Conservation (phyloP, 805 yeast genomes). For the Cyberlindnera subsufficiens region DNA sequence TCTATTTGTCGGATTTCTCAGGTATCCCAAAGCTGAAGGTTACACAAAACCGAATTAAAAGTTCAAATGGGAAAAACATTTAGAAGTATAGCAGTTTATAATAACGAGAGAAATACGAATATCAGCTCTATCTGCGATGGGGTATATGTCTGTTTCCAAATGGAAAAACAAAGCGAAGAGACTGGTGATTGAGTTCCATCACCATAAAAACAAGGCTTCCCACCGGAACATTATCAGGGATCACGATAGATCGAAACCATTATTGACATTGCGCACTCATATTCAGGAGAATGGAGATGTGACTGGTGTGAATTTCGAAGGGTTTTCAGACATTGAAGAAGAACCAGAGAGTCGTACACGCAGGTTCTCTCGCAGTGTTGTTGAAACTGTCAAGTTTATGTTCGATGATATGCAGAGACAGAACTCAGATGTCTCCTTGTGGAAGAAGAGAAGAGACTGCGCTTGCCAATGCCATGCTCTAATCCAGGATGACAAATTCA, state of each 20-base stretch:
- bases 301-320: conserved; percentile 4
- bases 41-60: conserved; percentile 4
- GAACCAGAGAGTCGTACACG: neutral
- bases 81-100: neutral
- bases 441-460: neutral
- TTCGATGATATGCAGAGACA: neutral
- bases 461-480: neutral
- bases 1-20: too few relatives aligned
- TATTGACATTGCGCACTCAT: conserved; percentile 34
- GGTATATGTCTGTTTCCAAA: conserved; percentile 4
- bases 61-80: neutral
- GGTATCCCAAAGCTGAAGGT: neutral
- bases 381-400: conserved; percentile 2
- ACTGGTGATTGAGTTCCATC: conserved; percentile 29
- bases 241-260: conserved; percentile 27
- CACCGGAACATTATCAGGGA: conserved; percentile 32
- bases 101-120: too few relatives aligned
- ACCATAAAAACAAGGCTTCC: conserved; percentile 33
- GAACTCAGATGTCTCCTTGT: neutral
- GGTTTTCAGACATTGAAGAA: conserved; percentile 4
- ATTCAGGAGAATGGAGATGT: conserved; percentile 23
- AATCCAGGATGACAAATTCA: neutral
- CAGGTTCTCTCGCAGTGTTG: conserved; percentile 1
- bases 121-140: too few relatives aligned
- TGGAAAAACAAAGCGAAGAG: conserved; percentile 30